Conservation (phyloP, 495 filamentous ascomycete species). For the Aspergillus nanangensis region DNA sequence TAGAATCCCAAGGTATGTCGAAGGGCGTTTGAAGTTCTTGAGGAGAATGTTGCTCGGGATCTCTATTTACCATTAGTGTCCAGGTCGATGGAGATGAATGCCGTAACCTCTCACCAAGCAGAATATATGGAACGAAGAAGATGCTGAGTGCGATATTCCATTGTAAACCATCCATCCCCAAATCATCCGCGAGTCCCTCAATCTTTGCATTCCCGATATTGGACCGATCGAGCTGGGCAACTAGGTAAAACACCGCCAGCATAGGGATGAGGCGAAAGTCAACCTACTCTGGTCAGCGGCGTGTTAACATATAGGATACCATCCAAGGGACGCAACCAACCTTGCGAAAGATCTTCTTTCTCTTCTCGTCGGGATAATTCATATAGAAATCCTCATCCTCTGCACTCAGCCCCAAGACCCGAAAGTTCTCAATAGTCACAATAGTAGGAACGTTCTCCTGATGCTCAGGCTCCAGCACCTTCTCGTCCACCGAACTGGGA, state of each 20-base stretch:
- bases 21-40: constrained; percentile 13
- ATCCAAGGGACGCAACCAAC: background rate
- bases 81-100: background rate
- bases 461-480: background rate
- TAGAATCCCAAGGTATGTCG: constrained; percentile 13
- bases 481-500: background rate
- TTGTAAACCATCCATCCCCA: constrained; percentile 12
- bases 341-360: constrained; percentile 5
- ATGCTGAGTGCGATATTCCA: constrained; percentile 32
- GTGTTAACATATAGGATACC: background rate
- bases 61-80: constrained; percentile 11
- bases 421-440: constrained; percentile 4
- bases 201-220: constrained; percentile 20
- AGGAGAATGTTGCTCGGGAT: constrained; percentile 23
- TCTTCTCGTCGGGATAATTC: constrained; percentile 8
- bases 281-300: background rate
- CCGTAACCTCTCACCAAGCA: constrained; percentile 8
- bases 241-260: constrained; percentile 5
- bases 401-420: constrained; percentile 1
- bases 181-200: constrained; percentile 11
- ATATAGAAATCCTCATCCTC: constrained; percentile 13
- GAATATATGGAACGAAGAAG: constrained; percentile 36
- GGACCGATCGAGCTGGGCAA: constrained; percentile 7
- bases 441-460: background rate
- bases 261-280: constrained; percentile 3